Evolutionary conservation across 116 monocot genomes (phyloP), one percentile per base, ranked within the genome.

Genomic region (Posidonia oceanica): DNA sequence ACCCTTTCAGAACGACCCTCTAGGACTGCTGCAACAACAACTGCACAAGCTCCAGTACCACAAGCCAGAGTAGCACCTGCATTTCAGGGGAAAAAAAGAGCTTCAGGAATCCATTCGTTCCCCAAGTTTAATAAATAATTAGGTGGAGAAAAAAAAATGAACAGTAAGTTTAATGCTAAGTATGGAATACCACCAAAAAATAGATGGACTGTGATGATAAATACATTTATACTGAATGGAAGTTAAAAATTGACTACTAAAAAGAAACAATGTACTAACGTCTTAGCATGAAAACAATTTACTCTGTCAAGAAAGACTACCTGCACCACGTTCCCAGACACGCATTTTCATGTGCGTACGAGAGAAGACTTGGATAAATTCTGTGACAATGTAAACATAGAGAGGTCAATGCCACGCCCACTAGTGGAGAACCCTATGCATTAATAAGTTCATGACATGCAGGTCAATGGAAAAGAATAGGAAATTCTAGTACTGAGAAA

Each of bases 291-390:
- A 42, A 42, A 42, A 42, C 42, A 0, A 42, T 42, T 48, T 48
- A 48, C 12, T 58, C 58, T 58, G 58, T 58, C 58, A 18, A 67
- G 61, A 52, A 40, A 61, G 7, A 52, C 15, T 85, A 97, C 97
- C 97, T 86, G 90, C 98, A 82, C 98, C 98, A 55, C 90, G 90
- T 67, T 98, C 98, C 98, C 98, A 98, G 11, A 98, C 98, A 60
- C 86, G 83, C 98, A 98, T 98, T 81, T 98, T 98, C 57, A 98
- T 75, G 80, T 97, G 97, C 48, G 97, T 85, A 59, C 85, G 83
- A 81, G 93, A 98, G 36, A 87, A 75, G 42, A 90, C 70, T 79
- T 98, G 79, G 39, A 98, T 93, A 79, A 98, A 98, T 83, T 93
- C 98, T 98, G 85, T 64, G 81, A 64, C 59, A 69, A 55, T 54